These are phyloP conservation scores for Russula foetens DNA, from an alignment of 768 basidiomycete genomes.

Conservation along the genomic window DNA sequence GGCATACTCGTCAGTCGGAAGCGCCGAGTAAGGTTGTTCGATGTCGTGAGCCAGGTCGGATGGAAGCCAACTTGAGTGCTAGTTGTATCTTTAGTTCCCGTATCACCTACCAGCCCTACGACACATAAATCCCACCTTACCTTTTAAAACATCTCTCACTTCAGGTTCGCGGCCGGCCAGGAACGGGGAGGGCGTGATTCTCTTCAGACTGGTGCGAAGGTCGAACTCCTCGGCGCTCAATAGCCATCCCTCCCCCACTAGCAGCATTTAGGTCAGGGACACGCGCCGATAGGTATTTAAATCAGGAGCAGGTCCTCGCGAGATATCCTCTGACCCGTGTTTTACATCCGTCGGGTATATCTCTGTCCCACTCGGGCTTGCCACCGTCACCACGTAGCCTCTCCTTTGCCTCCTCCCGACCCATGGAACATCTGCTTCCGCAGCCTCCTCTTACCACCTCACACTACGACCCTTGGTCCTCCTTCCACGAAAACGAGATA, in stretches of 20 bases:
- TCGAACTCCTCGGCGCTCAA: background rate
- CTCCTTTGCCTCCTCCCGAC: background rate
- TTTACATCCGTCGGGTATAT: background rate
- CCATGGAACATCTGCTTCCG: slow-evolving; percentile 1
- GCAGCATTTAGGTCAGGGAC: slow-evolving; percentile 10
- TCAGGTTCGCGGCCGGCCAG: too few species aligned
- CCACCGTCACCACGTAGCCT: background rate
- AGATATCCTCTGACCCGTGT: background rate
- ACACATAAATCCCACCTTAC: too few species aligned
- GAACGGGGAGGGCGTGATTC: slow-evolving; percentile 3
- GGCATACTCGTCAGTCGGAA: too few species aligned
- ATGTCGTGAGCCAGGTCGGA: too few species aligned
- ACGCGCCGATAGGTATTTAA: slow-evolving; percentile 10
- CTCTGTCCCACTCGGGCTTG: background rate
- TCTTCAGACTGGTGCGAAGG: too few species aligned
- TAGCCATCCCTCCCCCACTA: background rate
- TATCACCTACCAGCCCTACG: too few species aligned
- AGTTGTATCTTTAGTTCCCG: too few species aligned
- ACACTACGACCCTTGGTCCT: background rate
- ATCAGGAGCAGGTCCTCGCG: background rate
- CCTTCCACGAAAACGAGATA: background rate
- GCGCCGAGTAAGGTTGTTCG: too few species aligned
- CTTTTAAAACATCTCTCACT: too few species aligned
- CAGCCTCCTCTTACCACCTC: background rate
- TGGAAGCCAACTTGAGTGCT: too few species aligned